Evolutionary conservation across 257 asterid species (phyloP).

Genomic region (Solanum medicagineum): DNA sequence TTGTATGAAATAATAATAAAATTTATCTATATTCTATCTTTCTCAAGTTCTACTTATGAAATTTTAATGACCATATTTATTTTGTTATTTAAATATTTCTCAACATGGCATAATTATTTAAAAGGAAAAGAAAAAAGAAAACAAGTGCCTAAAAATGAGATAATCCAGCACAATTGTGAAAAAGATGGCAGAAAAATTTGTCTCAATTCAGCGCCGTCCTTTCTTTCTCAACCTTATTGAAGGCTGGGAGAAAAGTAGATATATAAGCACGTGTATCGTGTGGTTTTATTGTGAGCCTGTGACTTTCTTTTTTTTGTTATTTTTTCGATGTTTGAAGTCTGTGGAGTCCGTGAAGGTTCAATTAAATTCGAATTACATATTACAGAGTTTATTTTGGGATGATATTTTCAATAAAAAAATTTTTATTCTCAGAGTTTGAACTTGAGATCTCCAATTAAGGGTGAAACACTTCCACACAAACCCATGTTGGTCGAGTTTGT

Average conservation of each 20-base stretch:
- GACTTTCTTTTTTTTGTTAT: too few relatives aligned
- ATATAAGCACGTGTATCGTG: background rate
- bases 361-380: too few relatives aligned
- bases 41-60: fast-evolving
- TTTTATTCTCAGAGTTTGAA: too few relatives aligned
- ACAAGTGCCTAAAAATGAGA: background rate
- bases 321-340: too few relatives aligned
- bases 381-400: too few relatives aligned
- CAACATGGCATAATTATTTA: background rate
- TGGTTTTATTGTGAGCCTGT: background rate
- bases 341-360: fast-evolving
- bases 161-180: background rate
- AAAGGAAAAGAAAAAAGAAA: background rate
- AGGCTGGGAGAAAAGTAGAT: background rate
- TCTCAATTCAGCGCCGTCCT: background rate
- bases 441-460: too few relatives aligned
- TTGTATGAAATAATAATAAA: too few relatives aligned
- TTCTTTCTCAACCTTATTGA: background rate
- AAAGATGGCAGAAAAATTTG: background rate
- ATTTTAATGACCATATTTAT: fast-evolving
- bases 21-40: too few relatives aligned
- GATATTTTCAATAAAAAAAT: fast-evolving
- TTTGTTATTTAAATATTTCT: too few relatives aligned
- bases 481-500: too few relatives aligned
- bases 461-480: too few relatives aligned